A percentile compares a stretch with the other conserved stretches of the same genome.
Evolutionary conservation across 2,329 filamentous ascomycete genomes (phyloP).

Genomic region (Sphaerostilbella broomeana): DNA sequence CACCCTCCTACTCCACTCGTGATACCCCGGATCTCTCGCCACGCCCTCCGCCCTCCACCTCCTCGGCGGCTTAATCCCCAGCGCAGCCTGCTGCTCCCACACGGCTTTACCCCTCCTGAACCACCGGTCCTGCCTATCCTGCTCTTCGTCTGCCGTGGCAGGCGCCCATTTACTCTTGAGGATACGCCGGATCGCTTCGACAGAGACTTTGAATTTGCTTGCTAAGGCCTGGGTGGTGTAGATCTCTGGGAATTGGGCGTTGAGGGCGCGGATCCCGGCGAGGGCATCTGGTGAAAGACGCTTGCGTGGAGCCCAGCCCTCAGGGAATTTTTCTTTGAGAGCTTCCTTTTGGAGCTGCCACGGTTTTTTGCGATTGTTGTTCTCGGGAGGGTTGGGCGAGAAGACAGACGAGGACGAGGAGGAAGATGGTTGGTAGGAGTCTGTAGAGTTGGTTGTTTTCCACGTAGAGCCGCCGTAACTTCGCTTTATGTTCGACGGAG

Average conservation of each 20-base stretch:
- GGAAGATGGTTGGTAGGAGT: not conserved
- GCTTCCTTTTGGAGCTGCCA: constrained; percentile 76
- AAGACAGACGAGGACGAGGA: too few species aligned
- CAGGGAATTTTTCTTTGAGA: constrained; percentile 69
- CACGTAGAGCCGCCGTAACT: too few species aligned
- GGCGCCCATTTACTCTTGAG: constrained; percentile 72
- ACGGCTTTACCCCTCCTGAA: constrained; percentile 52
- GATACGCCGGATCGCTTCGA: constrained; percentile 82
- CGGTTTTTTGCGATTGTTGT: constrained; percentile 1
- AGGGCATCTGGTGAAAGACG: constrained; percentile 86
- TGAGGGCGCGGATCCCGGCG: constrained; percentile 78
- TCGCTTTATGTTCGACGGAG: too few species aligned
- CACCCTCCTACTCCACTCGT: constrained; percentile 27
- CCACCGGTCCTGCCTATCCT: constrained; percentile 54
- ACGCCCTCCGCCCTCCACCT: constrained; percentile 54
- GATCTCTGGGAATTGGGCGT: constrained; percentile 66
- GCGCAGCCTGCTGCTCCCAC: constrained; percentile 53
- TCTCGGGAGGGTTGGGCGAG: too few species aligned
- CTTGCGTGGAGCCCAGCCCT: constrained; percentile 77
- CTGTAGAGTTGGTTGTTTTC: not conserved
- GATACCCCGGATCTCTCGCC: constrained; percentile 37
- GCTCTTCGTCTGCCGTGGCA: constrained; percentile 50
- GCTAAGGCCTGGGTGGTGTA: constrained; percentile 72
- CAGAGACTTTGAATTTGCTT: constrained; percentile 73
- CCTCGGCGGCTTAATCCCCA: constrained; percentile 55